Base-by-base conservation (phyloP, 345 rosid species). In the Jatropha curcas region DNA sequence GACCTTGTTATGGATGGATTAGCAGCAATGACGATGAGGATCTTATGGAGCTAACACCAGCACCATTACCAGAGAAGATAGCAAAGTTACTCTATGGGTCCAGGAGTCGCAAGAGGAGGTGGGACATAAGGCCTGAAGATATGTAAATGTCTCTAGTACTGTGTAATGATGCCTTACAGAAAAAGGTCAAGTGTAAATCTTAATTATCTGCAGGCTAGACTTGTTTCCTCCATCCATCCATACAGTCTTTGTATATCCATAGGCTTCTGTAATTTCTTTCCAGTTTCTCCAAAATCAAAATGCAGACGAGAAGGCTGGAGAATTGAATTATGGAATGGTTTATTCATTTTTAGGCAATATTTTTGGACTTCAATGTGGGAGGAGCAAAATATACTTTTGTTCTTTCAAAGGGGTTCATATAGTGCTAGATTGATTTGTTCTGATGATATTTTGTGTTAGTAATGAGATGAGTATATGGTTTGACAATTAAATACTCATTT, bases 1-100 rank as follows among this genome's bases (percentile, higher is more conserved):
- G 69, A 28, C 82, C 72, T 60, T 77, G 7, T 75, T 16, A 76
- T 65, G 84, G 86, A n/a, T 85, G 86, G 86, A 77, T 84, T 51
- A 46, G 82, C 65, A 80, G 66, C 27, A 73, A 79, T n/a, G 80
- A 61, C 19, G 85, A 76, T 13, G 67, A 46, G 22, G 84, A 81
- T 34, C 52, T 82, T 30, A 62, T 86, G 41, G 66, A 74, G 17
- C 80, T 87, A 22, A 48, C 67, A 68, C 85, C 88, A 5, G 80
- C 80, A 30, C 82, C 84, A 7, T 78, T 86, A 0, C 77, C 85
- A 16, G 75, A 57, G 55, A 81, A 69, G 65, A 64, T 85, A 6
- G 59, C 63, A 27, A 78, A 72, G 39, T 58, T 71, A 22, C 82
- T 79, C 41, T 22, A 69, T 33, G 56, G 22, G 8, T 41, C 27